These are phyloP conservation scores for Senecio squalidus DNA, from an alignment of 140 eudicot genomes.

Conservation along the genomic window DNA sequence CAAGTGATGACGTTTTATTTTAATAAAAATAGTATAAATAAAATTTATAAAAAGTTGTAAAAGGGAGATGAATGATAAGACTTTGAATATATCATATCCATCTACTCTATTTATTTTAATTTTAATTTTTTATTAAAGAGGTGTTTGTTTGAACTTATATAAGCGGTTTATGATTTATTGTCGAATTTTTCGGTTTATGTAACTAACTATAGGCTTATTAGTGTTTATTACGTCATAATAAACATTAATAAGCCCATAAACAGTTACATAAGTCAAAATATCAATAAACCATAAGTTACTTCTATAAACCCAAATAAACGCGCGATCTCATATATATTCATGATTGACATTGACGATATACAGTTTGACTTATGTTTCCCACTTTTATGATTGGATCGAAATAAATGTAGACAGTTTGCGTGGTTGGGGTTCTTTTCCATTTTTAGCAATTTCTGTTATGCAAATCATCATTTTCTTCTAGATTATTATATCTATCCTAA, in stretches of 20 bases:
- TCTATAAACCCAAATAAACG: too few relatives aligned
- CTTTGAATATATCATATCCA: slow-evolving; percentile 2
- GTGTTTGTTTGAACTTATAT: too few relatives aligned
- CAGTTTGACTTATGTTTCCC: slow-evolving; percentile 17
- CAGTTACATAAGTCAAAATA: too few relatives aligned
- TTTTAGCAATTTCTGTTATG: slow-evolving; percentile 12
- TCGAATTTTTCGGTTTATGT: too few relatives aligned
- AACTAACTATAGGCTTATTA: too few relatives aligned
- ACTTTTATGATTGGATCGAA: slow-evolving; percentile 13
- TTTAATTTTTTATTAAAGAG: too few relatives aligned
- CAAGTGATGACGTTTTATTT: slow-evolving; percentile 7
- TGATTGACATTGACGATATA: slow-evolving; percentile 18
- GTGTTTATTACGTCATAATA: too few relatives aligned
- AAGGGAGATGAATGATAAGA: background rate
- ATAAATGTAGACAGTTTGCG: slow-evolving; percentile 9
- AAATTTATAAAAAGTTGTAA: background rate
- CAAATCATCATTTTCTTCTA: background rate
- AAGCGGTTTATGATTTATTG: too few relatives aligned
- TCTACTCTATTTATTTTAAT: background rate
- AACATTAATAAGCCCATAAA: too few relatives aligned
- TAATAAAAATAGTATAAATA: background rate
- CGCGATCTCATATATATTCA: too few relatives aligned
- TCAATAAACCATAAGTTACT: too few relatives aligned
- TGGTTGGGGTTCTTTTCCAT: slow-evolving; percentile 16
- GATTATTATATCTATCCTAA: too few relatives aligned